phyloP scores from a whole-genome alignment of 805 yeast genomes.

The Ogataea corticis region DNA sequence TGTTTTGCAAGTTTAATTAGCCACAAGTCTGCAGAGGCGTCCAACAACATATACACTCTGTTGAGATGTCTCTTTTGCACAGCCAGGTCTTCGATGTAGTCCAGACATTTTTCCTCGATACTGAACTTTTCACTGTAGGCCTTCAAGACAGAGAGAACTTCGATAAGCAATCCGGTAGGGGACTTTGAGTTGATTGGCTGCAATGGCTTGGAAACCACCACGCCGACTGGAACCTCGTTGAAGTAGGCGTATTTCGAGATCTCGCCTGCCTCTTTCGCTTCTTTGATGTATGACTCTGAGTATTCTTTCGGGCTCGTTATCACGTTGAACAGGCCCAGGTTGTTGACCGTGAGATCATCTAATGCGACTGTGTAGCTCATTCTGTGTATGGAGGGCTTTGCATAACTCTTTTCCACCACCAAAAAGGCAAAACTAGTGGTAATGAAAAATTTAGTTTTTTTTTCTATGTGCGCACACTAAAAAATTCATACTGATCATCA shows the following conservation, averaged over 20 bases:
- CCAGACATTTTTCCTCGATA: constrained; percentile 59
- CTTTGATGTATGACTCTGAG: constrained; percentile 52
- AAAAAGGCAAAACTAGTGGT: too few relatives aligned
- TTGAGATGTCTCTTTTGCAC: constrained; percentile 50
- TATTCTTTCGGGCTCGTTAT: constrained; percentile 60
- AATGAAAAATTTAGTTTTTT: neutral
- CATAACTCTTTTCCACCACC: too few relatives aligned
- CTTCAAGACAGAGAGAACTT: constrained; percentile 47
- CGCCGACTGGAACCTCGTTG: constrained; percentile 82
- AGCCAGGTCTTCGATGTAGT: constrained; percentile 57
- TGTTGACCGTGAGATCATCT: constrained; percentile 61
- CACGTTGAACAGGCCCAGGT: constrained; percentile 56
- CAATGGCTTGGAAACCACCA: constrained; percentile 56
- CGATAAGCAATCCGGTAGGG: constrained; percentile 30
- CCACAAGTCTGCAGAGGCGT: constrained; percentile 10
- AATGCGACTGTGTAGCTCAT: constrained; percentile 37
- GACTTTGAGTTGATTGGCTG: constrained; percentile 42
- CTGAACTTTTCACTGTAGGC: constrained; percentile 58
- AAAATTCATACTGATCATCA: too few relatives aligned
- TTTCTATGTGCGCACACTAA: neutral
- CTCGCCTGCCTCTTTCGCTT: constrained; percentile 47
- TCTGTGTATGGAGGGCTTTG: constrained; percentile 7
- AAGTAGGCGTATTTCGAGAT: constrained; percentile 57
- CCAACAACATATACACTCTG: constrained; percentile 37
- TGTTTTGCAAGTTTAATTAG: constrained; percentile 7